Evolutionary conservation across 352 stramenopile genomes (phyloP).

Genomic region (Thalassiosira exigua): DNA sequence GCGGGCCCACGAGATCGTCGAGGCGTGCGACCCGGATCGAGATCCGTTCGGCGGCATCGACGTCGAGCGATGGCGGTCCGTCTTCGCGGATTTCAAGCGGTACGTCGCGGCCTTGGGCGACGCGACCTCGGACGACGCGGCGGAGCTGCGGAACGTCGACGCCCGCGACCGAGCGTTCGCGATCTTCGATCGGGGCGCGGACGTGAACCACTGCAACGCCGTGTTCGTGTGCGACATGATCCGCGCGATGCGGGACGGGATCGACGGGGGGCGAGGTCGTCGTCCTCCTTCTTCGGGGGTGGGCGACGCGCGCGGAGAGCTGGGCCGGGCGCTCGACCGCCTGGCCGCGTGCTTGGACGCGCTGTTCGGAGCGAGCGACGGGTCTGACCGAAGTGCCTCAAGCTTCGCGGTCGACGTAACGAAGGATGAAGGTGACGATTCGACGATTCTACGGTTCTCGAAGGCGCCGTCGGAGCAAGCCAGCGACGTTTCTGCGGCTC

Average conservation of each 20-base stretch:
- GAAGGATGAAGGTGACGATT: constrained; percentile 6
- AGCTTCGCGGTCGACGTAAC: constrained; percentile 10
- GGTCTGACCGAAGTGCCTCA: neutral
- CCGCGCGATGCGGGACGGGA: constrained; percentile 24
- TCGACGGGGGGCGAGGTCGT: constrained; percentile 14
- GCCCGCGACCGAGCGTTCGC: constrained; percentile 20
- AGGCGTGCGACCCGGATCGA: neutral
- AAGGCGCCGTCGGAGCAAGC: neutral
- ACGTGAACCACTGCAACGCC: constrained; percentile 47
- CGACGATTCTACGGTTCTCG: constrained; percentile 25
- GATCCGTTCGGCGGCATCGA: constrained; percentile 34
- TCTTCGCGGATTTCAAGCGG: constrained; percentile 36
- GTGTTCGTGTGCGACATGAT: constrained; percentile 36
- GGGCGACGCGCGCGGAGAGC: neutral
- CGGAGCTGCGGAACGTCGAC: constrained; percentile 29
- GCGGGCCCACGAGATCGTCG: constrained; percentile 2
- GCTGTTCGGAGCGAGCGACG: constrained; percentile 33
- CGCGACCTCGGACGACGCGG: constrained; percentile 18
- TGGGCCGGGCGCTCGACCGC: constrained; percentile 27
- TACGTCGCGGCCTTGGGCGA: constrained; percentile 37
- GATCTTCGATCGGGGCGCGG: constrained; percentile 46
- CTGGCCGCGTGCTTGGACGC: constrained; percentile 32
- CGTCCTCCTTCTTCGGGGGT: no score
- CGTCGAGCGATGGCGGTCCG: constrained; percentile 20
- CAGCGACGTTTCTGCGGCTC: neutral